phyloP scores from a whole-genome alignment of 2,329 filamentous ascomycete species.

The Hortaea werneckii region DNA sequence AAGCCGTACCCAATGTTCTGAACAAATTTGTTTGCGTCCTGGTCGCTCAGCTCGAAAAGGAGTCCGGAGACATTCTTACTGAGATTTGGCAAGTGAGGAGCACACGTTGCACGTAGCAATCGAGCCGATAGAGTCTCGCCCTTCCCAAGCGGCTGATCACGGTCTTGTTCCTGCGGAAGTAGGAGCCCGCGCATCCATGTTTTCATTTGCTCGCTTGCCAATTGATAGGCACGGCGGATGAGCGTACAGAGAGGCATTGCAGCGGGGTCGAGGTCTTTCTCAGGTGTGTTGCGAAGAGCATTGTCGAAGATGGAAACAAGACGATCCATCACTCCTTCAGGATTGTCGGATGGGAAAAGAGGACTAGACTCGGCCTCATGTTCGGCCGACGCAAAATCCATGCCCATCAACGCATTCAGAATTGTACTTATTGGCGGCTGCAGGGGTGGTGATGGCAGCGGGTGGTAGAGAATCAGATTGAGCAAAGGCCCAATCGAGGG shows the following conservation, averaged over 20 bases:
- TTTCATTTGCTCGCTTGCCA: conserved; percentile 58
- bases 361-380: conserved; percentile 30
- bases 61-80: conserved; percentile 66
- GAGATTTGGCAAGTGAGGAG: conserved; percentile 59
- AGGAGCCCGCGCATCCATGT: conserved; percentile 55
- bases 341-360: conserved; percentile 56
- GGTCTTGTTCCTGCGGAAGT: conserved; percentile 67
- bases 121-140: conserved; percentile 64
- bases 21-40: conserved; percentile 69
- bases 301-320: conserved; percentile 61
- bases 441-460: conserved; percentile 55
- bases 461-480: conserved; percentile 54
- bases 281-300: conserved; percentile 52
- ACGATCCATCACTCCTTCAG: conserved; percentile 50
- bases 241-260: conserved; percentile 51
- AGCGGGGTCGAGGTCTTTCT: conserved; percentile 60
- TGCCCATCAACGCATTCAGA: conserved; percentile 71
- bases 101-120: conserved; percentile 67
- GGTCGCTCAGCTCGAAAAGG: conserved; percentile 78
- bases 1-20: conserved; percentile 91
- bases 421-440: conserved; percentile 62
- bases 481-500: conserved; percentile 60
- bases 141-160: conserved; percentile 65
- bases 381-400: conserved; percentile 48
- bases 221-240: conserved; percentile 58